Conservation (phyloP, 768 basidiomycete genomes). For the Fibroporia radiculosa region DNA sequence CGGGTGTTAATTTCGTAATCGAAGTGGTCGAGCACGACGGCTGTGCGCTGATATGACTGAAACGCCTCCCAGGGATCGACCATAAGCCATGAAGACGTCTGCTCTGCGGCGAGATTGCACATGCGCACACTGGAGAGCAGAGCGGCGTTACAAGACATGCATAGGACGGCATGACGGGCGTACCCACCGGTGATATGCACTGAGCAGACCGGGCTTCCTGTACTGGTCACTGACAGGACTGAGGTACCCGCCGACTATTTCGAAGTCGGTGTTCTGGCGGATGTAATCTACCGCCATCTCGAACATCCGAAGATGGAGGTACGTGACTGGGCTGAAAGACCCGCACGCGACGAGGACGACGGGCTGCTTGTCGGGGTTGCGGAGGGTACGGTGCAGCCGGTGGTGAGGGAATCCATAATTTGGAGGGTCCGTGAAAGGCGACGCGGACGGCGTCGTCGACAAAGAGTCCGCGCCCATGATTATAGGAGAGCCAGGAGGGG, state of each 20-base stretch:
- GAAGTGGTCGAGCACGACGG: constrained; percentile 95
- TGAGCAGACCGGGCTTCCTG: constrained; percentile 92
- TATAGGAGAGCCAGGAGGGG: neutral
- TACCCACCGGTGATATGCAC: constrained; percentile 80
- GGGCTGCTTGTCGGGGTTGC: constrained; percentile 66
- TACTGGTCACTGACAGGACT: constrained; percentile 95
- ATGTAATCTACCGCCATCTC: constrained; percentile 99
- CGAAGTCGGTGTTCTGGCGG: constrained; percentile 85
- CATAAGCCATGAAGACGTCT: constrained; percentile 93
- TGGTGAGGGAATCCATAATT: constrained; percentile 63
- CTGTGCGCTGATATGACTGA: constrained; percentile 91
- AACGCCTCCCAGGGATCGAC: constrained; percentile 97
- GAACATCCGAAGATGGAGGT: constrained; percentile 97
- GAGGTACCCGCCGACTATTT: constrained; percentile 92
- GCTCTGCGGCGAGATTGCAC: constrained; percentile 84
- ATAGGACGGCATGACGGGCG: neutral
- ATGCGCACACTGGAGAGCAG: constrained; percentile 55
- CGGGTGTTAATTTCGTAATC: constrained; percentile 88
- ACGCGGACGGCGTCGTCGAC: too few relatives aligned
- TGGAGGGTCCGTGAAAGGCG: constrained; percentile 51
- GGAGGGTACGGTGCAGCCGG: constrained; percentile 51
- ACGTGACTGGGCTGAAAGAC: constrained; percentile 97
- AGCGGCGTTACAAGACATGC: neutral
- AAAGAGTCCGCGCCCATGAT: neutral
- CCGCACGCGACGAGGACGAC: constrained; percentile 95